A percentile compares a stretch with the other conserved stretches of the same genome.
Evolutionary conservation across 495 filamentous ascomycete genomes (phyloP).

Genomic region (Parathielavia appendiculata): DNA sequence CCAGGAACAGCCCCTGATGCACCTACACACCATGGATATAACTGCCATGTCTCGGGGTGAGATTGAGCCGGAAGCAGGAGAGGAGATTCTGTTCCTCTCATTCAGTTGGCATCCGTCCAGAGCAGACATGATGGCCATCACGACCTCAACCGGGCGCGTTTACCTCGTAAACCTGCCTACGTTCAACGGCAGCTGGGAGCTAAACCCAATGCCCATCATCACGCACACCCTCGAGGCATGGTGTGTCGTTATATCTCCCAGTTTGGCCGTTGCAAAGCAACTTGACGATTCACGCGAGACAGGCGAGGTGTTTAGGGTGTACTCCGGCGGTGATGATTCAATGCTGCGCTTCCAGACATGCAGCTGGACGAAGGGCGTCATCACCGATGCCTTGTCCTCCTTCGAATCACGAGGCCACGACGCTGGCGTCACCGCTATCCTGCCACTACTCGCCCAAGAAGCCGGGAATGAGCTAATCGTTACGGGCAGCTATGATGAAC

Average conservation of each 20-base stretch:
- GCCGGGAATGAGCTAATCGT: conserved; percentile 53
- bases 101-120: conserved; percentile 63
- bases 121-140: conserved; percentile 51
- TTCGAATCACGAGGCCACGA: conserved; percentile 53
- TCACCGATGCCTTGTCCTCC: conserved; percentile 35
- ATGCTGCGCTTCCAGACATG: conserved; percentile 36
- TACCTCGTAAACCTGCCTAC: conserved; percentile 41
- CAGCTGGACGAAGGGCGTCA: conserved; percentile 28
- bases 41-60: conserved; percentile 17
- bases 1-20: conserved; percentile 28
- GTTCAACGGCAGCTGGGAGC: conserved; percentile 24
- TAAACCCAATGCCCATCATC: conserved; percentile 29
- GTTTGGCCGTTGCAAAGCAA: neutral
- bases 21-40: conserved; percentile 31
- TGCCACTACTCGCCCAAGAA: conserved; percentile 52
- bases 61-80: conserved; percentile 35
- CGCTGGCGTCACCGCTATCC: conserved; percentile 84
- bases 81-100: conserved; percentile 59
- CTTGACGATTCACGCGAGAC: neutral
- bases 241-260: conserved; percentile 53
- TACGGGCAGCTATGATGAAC: conserved; percentile 92
- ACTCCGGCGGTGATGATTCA: conserved; percentile 68
- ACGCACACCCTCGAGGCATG: conserved; percentile 59
- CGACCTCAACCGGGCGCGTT: conserved; percentile 63
- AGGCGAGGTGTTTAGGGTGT: conserved; percentile 30